phyloP scores from a whole-genome alignment of 306 rosid species.

The Echinosophora koreensis region DNA sequence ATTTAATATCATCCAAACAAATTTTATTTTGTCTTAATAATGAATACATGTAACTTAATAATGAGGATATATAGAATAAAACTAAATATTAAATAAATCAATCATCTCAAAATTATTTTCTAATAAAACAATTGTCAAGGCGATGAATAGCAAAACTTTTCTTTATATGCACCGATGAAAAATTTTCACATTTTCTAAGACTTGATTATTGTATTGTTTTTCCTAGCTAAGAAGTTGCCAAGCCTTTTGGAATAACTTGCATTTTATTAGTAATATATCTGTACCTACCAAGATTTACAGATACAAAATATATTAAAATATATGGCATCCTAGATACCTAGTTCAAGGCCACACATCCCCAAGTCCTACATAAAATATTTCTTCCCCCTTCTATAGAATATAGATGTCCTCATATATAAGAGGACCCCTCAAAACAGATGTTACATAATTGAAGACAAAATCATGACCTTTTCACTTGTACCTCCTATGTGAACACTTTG shows the following conservation, averaged over 20 bases:
- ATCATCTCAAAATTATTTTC: too few relatives aligned
- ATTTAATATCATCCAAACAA: too few relatives aligned
- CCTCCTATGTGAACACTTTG: conserved; percentile 42
- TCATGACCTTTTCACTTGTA: conserved; percentile 48
- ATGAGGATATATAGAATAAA: too few relatives aligned
- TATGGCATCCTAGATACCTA: conserved; percentile 38
- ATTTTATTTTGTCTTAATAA: too few relatives aligned
- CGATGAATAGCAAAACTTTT: too few relatives aligned
- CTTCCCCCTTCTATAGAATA: conserved; percentile 31
- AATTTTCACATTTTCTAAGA: background rate
- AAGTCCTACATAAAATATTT: conserved; percentile 38
- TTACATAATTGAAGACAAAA: conserved; percentile 52
- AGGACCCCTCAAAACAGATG: conserved; percentile 43
- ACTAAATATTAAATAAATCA: too few relatives aligned
- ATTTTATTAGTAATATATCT: conserved; percentile 11
- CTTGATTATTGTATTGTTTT: background rate
- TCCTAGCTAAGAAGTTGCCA: conserved; percentile 31
- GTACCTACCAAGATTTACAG: conserved; percentile 42
- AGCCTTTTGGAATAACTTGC: conserved; percentile 37
- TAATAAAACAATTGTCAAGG: too few relatives aligned
- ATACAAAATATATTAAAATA: conserved; percentile 34
- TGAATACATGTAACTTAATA: too few relatives aligned
- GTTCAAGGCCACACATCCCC: conserved; percentile 41
- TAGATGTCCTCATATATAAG: conserved; percentile 30
- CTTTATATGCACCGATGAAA: background rate